Percentiles rank a stretch among this genome's conserved stretches.
These are phyloP conservation scores for Penicillium sp. DNA, from an alignment of 2,329 filamentous ascomycete species.

Conservation along the genomic window DNA sequence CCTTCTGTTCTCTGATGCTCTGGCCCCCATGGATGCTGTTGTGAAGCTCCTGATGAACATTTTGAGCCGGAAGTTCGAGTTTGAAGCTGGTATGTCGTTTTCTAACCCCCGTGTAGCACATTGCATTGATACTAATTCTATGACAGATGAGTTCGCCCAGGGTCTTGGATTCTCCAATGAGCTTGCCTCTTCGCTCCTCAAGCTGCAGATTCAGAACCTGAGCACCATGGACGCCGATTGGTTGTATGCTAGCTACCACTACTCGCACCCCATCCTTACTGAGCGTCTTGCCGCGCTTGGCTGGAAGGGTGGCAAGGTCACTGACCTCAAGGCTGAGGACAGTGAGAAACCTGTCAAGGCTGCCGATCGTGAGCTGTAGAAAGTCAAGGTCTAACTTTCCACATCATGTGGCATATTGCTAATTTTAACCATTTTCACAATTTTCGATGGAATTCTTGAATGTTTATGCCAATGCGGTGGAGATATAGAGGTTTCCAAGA, in stretches of 20 bases:
- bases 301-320: slow-evolving; percentile 67
- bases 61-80: slow-evolving; percentile 91
- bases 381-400: background rate
- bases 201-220: slow-evolving; percentile 96
- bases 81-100: slow-evolving; percentile 70
- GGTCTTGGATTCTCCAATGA: slow-evolving; percentile 80
- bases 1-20: slow-evolving; percentile 94
- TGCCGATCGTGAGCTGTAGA: slow-evolving; percentile 73
- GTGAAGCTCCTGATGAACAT: slow-evolving; percentile 97
- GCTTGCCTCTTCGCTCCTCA: slow-evolving; percentile 85
- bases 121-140: slow-evolving; percentile 18
- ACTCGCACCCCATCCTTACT: slow-evolving; percentile 93
- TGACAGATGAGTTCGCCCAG: slow-evolving; percentile 74
- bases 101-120: background rate
- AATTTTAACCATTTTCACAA: background rate
- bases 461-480: background rate
- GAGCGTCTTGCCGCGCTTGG: slow-evolving; percentile 89
- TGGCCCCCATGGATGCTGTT: slow-evolving; percentile 90
- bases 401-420: background rate
- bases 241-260: slow-evolving; percentile 98
- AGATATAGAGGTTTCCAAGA: background rate
- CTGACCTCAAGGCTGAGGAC: slow-evolving; percentile 53
- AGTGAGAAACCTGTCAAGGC: slow-evolving; percentile 66
- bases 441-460: background rate
- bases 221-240: slow-evolving; percentile 98